Conservation (phyloP, 2,329 filamentous ascomycete genomes). For the Nigrograna mackinnonii region DNA sequence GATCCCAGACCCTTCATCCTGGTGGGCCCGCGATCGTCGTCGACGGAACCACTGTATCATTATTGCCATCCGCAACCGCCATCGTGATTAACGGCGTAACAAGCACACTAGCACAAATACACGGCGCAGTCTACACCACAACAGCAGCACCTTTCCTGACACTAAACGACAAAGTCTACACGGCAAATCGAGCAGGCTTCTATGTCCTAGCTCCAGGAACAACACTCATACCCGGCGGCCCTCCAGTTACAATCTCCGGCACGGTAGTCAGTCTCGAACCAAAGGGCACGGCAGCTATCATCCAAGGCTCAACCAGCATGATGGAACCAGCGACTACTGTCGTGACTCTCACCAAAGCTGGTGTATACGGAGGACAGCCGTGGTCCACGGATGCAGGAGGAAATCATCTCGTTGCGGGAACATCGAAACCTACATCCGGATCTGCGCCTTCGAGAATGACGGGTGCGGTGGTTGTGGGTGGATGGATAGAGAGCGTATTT, state of each 20-base stretch:
- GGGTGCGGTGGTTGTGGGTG: constrained; percentile 1
- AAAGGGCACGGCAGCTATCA: constrained; percentile 27
- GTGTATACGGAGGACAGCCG: too few relatives aligned
- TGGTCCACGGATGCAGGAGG: too few relatives aligned
- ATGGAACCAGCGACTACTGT: constrained; percentile 25
- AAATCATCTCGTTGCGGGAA: not conserved
- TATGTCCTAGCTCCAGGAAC: constrained; percentile 44
- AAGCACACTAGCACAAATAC: constrained; percentile 18
- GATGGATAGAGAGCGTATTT: constrained; percentile 13
- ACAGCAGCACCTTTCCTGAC: constrained; percentile 35
- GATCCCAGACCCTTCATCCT: constrained; percentile 33
- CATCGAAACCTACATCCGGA: not conserved
- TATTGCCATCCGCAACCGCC: constrained; percentile 40
- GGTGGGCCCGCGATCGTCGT: constrained; percentile 39
- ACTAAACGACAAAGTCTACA: constrained; percentile 40
- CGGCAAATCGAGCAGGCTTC: constrained; percentile 47
- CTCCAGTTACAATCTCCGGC: constrained; percentile 34
- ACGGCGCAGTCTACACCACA: constrained; percentile 23
- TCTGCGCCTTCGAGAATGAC: not conserved
- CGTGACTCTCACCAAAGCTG: constrained; percentile 9
- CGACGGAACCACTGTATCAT: constrained; percentile 35
- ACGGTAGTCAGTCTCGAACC: constrained; percentile 34
- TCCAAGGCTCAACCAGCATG: constrained; percentile 25
- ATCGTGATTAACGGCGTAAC: constrained; percentile 38
- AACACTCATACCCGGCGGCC: constrained; percentile 41